Percentiles rank a stretch among this genome's conserved stretches.
These are phyloP conservation scores for Boletus subcaerulescens DNA, from an alignment of 768 basidiomycete species.

Conservation along the genomic window DNA sequence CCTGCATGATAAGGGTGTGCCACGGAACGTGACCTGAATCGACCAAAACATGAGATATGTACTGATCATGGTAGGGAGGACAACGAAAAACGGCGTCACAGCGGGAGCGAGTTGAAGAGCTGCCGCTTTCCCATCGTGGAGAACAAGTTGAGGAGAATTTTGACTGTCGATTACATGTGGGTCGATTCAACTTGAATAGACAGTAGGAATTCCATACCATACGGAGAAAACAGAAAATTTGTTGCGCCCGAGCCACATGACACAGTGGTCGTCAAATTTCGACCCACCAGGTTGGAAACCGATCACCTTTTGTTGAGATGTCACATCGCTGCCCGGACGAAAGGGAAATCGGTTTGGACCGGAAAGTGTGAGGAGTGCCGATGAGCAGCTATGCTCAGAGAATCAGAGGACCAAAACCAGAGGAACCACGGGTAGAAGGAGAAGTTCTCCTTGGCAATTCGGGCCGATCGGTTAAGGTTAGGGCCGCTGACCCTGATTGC, in stretches of 20 bases:
- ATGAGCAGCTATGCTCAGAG: no score
- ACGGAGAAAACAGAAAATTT: background rate
- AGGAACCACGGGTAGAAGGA: background rate
- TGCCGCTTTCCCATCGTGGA: conserved; percentile 4
- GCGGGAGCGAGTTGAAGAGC: no score
- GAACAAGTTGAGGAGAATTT: conserved; percentile 7
- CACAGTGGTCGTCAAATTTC: background rate
- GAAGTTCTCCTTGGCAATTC: background rate
- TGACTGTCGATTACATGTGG: background rate
- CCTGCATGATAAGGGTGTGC: no score
- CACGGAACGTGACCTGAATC: no score
- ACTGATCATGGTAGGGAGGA: no score
- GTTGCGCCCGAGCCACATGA: background rate
- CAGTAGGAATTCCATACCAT: background rate
- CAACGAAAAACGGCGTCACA: no score
- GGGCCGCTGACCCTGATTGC: background rate
- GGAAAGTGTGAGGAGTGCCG: no score
- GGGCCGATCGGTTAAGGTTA: background rate
- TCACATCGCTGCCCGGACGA: background rate
- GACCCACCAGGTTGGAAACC: background rate
- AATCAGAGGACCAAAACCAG: background rate
- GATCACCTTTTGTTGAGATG: no score
- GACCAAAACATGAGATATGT: no score
- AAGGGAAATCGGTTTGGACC: background rate
- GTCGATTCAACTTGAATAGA: background rate